Evolutionary conservation across 1,284 basidiomycete genomes (phyloP).

Genomic region (Trametes sp.): DNA sequence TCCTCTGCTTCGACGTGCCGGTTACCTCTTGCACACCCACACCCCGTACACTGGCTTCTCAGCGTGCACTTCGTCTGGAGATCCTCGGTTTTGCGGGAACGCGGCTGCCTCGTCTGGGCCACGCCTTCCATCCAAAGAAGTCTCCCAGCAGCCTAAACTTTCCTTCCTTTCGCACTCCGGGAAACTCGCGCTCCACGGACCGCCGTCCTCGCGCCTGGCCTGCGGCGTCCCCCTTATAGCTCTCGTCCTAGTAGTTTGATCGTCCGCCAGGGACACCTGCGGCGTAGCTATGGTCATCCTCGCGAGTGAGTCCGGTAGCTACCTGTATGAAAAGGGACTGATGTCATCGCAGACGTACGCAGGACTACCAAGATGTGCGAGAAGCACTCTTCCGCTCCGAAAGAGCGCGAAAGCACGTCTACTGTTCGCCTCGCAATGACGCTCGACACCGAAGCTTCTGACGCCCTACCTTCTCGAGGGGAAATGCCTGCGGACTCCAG

Average conservation of each 20-base stretch:
- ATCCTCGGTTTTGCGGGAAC: slow-evolving; percentile 19
- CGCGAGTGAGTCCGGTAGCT: slow-evolving; percentile 24
- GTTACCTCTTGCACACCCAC: neutral
- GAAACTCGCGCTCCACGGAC: slow-evolving; percentile 3
- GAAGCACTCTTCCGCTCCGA: slow-evolving; percentile 17
- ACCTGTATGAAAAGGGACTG: slow-evolving; percentile 8
- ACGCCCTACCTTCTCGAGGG: slow-evolving; percentile 13
- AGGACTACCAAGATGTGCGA: slow-evolving; percentile 11
- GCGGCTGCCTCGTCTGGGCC: slow-evolving; percentile 18
- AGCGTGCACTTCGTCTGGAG: neutral
- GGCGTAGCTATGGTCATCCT: slow-evolving; percentile 26
- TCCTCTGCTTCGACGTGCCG: neutral
- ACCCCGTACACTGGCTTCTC: slow-evolving; percentile 3
- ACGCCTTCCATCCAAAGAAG: slow-evolving; percentile 16
- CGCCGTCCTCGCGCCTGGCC: neutral
- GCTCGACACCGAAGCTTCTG: slow-evolving; percentile 15
- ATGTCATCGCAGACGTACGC: slow-evolving; percentile 20
- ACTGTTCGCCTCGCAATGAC: slow-evolving; percentile 8
- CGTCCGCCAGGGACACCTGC: neutral
- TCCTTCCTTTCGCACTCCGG: slow-evolving; percentile 6
- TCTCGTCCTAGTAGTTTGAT: neutral
- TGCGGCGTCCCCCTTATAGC: neutral
- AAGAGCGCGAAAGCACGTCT: slow-evolving; percentile 21
- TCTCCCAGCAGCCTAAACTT: slow-evolving; percentile 12
- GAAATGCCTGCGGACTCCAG: slow-evolving; percentile 17